Evolutionary conservation across 2,329 filamentous ascomycete genomes (phyloP), one percentile per base, ranked within the genome.

Genomic region (Rhynchosporium agropyri): DNA sequence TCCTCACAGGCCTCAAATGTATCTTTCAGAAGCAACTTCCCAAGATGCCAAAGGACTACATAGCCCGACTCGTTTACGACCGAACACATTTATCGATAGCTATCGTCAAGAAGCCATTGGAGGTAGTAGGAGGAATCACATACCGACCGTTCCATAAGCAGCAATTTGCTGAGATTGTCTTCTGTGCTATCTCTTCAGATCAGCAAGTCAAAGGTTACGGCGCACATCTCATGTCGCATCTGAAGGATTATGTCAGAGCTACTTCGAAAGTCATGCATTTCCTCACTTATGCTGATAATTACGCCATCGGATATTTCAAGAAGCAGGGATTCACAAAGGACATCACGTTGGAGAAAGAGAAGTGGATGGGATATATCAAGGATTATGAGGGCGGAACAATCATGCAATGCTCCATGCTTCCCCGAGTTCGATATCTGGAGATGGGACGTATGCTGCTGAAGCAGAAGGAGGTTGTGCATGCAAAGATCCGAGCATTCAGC

Each of bases 281-380:
- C 77, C 83, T 99, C 2, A 99, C 95, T 1, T 99, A 99, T 73
- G 95, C 95, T 68, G 95, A 99, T 77, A 99, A 99, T 76, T 98
- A 98, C 74, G 95, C 95, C 45, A 99, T 97, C 68, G 95, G 95
- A 10, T 99, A 98, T 76, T 99, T 99, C 78, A 96, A 98, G 77
- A 99, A 99, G 76, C 95, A 99, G 75, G 95, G 95, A 0, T 99
- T 99, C 74, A 98, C 95, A 1, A 99, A 99, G 76, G 94, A 99
- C 72, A 98, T 99, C 67, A 97, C 93, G 0, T 85, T 99, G 0
- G 90, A 95, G 63, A 90, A 88, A 72, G 87, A 89, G 2, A 88
- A 92, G 3, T 99, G 95, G 95, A 98, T 98, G 95, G 95, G 95
- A 2, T 99, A 98, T 73, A 99, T 99, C 80, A 99, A 99, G 75